A percentile compares a stretch with the other conserved stretches of the same genome.
These are phyloP conservation scores for Santalum album DNA, from an alignment of 164 flowering plant species.

Conservation along the genomic window DNA sequence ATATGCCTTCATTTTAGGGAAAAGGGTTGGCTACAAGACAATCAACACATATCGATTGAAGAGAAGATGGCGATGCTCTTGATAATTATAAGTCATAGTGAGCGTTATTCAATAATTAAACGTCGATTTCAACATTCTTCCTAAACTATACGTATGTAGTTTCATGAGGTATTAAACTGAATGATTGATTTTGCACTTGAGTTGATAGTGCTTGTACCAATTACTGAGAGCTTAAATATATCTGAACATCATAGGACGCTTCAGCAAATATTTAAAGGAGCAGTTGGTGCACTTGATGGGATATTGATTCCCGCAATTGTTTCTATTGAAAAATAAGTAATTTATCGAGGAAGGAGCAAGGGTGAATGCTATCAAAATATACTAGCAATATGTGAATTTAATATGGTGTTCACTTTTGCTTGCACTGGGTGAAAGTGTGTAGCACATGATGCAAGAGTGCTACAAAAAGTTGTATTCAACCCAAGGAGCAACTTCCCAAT, in stretches of 20 bases:
- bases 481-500: background rate
- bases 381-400: background rate
- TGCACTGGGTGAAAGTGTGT: background rate
- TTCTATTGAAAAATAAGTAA: background rate
- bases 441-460: slow-evolving; percentile 1
- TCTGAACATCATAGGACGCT: background rate
- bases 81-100: background rate
- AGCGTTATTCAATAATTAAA: background rate
- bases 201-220: background rate
- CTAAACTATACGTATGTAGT: background rate
- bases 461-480: background rate
- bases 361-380: background rate
- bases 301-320: background rate
- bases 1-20: background rate
- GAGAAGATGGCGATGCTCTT: background rate
- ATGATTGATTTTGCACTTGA: background rate
- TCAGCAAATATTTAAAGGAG: background rate
- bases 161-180: background rate
- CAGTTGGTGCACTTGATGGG: background rate
- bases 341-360: background rate
- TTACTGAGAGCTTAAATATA: background rate
- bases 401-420: slow-evolving; percentile 3
- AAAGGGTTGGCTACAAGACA: background rate
- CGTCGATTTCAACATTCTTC: background rate
- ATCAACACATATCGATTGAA: background rate